Evolutionary conservation across 495 filamentous ascomycete genomes (phyloP).

Genomic region (Bathelium albidoporum): DNA sequence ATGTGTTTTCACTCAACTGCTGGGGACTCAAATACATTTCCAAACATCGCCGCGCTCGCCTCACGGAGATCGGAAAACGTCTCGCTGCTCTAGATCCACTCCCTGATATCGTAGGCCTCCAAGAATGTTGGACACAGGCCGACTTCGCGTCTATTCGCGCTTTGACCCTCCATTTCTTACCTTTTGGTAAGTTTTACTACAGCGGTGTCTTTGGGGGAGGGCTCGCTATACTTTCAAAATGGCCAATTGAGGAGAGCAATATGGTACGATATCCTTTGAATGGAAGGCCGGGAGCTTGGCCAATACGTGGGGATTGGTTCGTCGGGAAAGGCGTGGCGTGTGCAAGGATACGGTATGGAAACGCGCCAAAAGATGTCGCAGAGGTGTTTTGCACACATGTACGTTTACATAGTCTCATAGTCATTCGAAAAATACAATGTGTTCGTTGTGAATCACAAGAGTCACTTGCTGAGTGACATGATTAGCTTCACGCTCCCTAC

Average conservation of each 20-base stretch:
- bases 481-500: conserved; percentile 76
- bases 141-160: conserved; percentile 77
- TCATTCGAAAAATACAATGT: neutral
- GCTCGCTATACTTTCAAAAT: conserved; percentile 83
- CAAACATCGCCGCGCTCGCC: conserved; percentile 65
- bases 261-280: conserved; percentile 88
- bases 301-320: conserved; percentile 81
- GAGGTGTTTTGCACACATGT: conserved; percentile 93
- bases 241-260: conserved; percentile 88
- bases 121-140: conserved; percentile 90
- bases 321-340: conserved; percentile 92
- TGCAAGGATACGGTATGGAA: conserved; percentile 66
- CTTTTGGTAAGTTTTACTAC: conserved; percentile 89
- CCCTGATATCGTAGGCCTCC: conserved; percentile 82
- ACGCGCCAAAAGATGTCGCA: conserved; percentile 52
- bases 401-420: conserved; percentile 14
- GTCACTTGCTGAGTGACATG: conserved; percentile 13
- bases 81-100: conserved; percentile 42
- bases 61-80: conserved; percentile 63
- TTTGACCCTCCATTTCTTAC: conserved; percentile 66
- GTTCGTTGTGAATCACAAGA: neutral
- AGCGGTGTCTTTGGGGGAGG: conserved; percentile 84
- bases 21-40: conserved; percentile 91
- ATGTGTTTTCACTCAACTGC: conserved; percentile 81
- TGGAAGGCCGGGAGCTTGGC: conserved; percentile 81